Percentiles rank a stretch among this genome's conserved stretches.
Conservation (phyloP, 257 asterid genomes). For the Forsythia suspensa region DNA sequence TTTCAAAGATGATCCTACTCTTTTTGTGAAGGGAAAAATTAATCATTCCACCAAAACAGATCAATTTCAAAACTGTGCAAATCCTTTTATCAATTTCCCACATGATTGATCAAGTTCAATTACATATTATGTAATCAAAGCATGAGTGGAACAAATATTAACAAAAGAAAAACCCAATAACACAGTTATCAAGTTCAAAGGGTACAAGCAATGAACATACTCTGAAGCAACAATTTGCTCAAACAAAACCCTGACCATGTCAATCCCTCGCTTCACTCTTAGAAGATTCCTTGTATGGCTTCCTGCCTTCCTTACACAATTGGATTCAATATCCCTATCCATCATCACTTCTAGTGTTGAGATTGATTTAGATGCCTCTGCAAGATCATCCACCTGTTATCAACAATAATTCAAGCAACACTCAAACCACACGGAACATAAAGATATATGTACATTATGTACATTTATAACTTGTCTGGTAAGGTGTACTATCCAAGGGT, state of each 20-base stretch:
- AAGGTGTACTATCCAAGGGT: background rate
- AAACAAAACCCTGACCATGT: slow-evolving; percentile 88
- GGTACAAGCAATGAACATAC: slow-evolving; percentile 44
- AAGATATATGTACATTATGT: background rate
- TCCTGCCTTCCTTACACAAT: slow-evolving; percentile 72
- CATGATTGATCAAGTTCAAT: background rate
- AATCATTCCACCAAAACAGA: background rate
- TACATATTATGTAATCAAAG: background rate
- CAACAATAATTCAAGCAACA: slow-evolving; percentile 9
- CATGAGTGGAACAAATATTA: slow-evolving; percentile 3
- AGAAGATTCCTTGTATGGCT: slow-evolving; percentile 92
- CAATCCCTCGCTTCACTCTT: slow-evolving; percentile 91
- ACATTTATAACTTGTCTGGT: background rate
- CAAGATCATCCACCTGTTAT: slow-evolving; percentile 72
- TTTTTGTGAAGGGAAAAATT: background rate
- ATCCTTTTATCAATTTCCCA: background rate
- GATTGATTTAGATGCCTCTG: slow-evolving; percentile 70
- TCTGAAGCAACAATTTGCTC: slow-evolving; percentile 71
- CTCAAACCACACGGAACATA: slow-evolving; percentile 8
- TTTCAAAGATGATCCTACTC: background rate
- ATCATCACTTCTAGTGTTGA: slow-evolving; percentile 61
- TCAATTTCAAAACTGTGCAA: background rate
- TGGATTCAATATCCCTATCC: slow-evolving; percentile 65
- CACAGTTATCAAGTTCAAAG: slow-evolving; percentile 13
- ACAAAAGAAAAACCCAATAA: background rate